Percentiles rank a stretch among this genome's conserved stretches.
Evolutionary conservation across 192 early-diverging fungal genomes (phyloP).

Genomic region (Podila epigama): DNA sequence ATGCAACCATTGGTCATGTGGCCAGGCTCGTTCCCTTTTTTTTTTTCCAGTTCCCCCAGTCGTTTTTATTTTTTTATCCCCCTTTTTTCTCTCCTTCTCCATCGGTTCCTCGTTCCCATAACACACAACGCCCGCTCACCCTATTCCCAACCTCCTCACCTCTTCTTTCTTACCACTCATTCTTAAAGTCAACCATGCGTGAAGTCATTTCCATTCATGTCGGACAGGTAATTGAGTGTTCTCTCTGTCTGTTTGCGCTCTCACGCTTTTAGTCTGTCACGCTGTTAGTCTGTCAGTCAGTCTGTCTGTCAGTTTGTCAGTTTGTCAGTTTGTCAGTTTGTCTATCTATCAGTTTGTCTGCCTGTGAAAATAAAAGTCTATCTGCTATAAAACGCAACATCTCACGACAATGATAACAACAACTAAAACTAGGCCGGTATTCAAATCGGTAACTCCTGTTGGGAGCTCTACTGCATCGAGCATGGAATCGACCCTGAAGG

Average conservation of each 20-base stretch:
- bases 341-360: too few relatives aligned
- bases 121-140: slow-evolving; percentile 11
- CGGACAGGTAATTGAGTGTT: slow-evolving; percentile 58
- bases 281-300: too few relatives aligned
- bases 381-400: too few relatives aligned
- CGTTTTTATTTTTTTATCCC: slow-evolving; percentile 15
- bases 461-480: slow-evolving; percentile 97
- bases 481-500: slow-evolving; percentile 99
- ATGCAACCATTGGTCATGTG: not conserved
- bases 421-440: slow-evolving; percentile 83
- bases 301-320: too few relatives aligned
- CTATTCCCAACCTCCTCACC: not conserved
- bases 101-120: slow-evolving; percentile 35
- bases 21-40: not conserved
- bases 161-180: slow-evolving; percentile 3
- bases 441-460: slow-evolving; percentile 99
- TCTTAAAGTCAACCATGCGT: slow-evolving; percentile 62
- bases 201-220: slow-evolving; percentile 83
- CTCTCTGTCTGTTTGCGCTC: too few relatives aligned
- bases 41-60: slow-evolving; percentile 16
- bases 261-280: too few relatives aligned
- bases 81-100: slow-evolving; percentile 22
- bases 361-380: too few relatives aligned
- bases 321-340: too few relatives aligned
- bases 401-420: not conserved